Percentiles rank a stretch among this genome's conserved stretches.
Evolutionary conservation across 169 alveolate species (phyloP).

Genomic region (Plasmodium adleri): DNA sequence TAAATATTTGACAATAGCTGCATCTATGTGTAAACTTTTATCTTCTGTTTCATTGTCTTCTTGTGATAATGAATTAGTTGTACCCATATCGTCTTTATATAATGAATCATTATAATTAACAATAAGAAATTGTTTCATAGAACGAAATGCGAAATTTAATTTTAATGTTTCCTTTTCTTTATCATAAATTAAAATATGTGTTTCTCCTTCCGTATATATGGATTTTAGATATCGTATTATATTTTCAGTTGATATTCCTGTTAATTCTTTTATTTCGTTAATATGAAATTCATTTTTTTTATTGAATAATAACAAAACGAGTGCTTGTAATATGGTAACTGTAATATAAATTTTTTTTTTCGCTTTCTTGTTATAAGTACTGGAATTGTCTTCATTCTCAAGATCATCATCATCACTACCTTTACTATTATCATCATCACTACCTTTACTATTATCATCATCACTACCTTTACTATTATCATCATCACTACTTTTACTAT

Average conservation of each 20-base stretch:
- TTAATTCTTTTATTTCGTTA: constrained; percentile 19
- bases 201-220: constrained; percentile 20
- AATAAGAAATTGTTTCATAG: constrained; percentile 36
- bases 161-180: constrained; percentile 21
- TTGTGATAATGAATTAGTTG: constrained; percentile 39
- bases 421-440: not conserved
- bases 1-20: constrained; percentile 58
- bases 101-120: constrained; percentile 38
- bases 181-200: constrained; percentile 59
- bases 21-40: constrained; percentile 64
- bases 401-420: not conserved
- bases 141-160: constrained; percentile 20
- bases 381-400: not conserved
- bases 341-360: constrained; percentile 33
- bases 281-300: constrained; percentile 31
- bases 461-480: not conserved
- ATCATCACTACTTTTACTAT: not conserved
- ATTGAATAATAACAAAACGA: constrained; percentile 34
- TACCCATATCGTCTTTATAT: constrained; percentile 25
- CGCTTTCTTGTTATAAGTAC: not conserved
- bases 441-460: not conserved
- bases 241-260: constrained; percentile 33
- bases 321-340: constrained; percentile 49
- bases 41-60: constrained; percentile 50
- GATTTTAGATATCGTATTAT: constrained; percentile 45